phyloP scores from a whole-genome alignment of 2,329 filamentous ascomycete genomes.

The Xylaria hypoxylon region DNA sequence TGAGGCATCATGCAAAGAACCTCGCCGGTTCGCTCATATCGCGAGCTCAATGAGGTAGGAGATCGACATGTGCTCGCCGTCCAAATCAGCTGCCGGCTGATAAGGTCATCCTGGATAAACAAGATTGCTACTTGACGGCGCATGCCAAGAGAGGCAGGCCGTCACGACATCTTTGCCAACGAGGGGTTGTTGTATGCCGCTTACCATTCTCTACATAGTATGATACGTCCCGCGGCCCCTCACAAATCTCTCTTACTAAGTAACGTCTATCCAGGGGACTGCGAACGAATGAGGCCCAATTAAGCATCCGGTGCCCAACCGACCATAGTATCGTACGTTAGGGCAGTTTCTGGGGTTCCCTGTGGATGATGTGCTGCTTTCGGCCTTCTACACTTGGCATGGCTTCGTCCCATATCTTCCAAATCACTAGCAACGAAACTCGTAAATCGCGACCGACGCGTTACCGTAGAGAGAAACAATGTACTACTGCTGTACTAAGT shows the following conservation, averaged over 20 bases:
- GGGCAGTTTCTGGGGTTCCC: neutral
- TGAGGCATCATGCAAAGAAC: slow-evolving; percentile 17
- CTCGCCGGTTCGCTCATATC: slow-evolving; percentile 12
- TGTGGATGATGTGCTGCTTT: slow-evolving; percentile 19
- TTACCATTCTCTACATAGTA: slow-evolving; percentile 4
- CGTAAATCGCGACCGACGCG: neutral
- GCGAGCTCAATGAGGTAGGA: slow-evolving; percentile 32
- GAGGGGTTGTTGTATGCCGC: slow-evolving; percentile 11
- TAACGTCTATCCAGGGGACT: slow-evolving; percentile 9
- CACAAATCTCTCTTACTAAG: slow-evolving; percentile 21
- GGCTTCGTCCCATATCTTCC: slow-evolving; percentile 24
- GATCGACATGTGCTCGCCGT: slow-evolving; percentile 27
- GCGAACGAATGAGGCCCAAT: slow-evolving; percentile 17
- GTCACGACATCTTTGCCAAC: slow-evolving; percentile 17
- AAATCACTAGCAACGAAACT: slow-evolving; percentile 14
- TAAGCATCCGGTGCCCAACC: slow-evolving; percentile 3
- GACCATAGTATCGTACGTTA: slow-evolving; percentile 10
- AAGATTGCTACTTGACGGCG: slow-evolving; percentile 25
- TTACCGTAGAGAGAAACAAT: slow-evolving; percentile 14
- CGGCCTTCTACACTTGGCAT: slow-evolving; percentile 37
- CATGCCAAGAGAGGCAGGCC: slow-evolving; percentile 39
- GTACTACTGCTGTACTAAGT: too few relatives aligned
- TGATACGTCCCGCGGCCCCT: slow-evolving; percentile 23
- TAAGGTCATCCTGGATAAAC: slow-evolving; percentile 25
- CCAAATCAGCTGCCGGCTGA: slow-evolving; percentile 17